Base-by-base conservation (phyloP, 1,284 basidiomycete genomes). In the Cutaneotrichosporon sp. region DNA sequence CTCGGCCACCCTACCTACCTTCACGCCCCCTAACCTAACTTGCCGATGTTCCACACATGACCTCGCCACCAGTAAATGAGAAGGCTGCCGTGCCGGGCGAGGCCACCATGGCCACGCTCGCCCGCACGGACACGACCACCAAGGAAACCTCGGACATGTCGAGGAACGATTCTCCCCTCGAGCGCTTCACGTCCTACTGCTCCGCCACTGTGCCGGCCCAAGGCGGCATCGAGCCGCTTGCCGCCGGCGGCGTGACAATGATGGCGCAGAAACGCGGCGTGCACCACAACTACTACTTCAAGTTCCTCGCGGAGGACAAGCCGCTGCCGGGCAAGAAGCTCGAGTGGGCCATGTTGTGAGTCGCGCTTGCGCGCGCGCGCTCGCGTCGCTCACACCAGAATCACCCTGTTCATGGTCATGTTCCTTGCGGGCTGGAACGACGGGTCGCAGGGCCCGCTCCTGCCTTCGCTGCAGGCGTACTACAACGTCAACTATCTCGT, bases 351-450 rank as follows among this genome's bases (percentile, higher is more conserved):
- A 72, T 72, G 70, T 34, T 69, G 69, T 70, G 45, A 60, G 65
- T 63, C 10, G 4, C 21, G 2, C 20, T 10, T 22, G 15, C n/a
- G n/a, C n/a, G n/a, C n/a, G n/a, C n/a, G n/a, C n/a, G n/a, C n/a
- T n/a, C n/a, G n/a, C 40, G 15, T 20, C 13, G 38, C 53, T 56
- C 33, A 60, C 46, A 8, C 17, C 26, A 66, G 65, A 26, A 49
- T 35, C 2, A 60, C 64, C 0, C 49, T 70, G 13, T 73, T 65
- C 55, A 46, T 66, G 36, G 63, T 68, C 38, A 71, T 72, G 68
- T 68, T 72, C 45, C 47, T 82, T 13, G 71, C 75, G 4, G 83
- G 83, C 8, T 84, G 82, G 82, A 84, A 83, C 63, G 83, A 84
- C 63, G 80, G 79, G 1, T 78, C 79, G 12, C 79, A 79, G n/a